Evolutionary conservation across 2,329 filamentous ascomycete genomes (phyloP).

Genomic region (Pyrenophora graminea): DNA sequence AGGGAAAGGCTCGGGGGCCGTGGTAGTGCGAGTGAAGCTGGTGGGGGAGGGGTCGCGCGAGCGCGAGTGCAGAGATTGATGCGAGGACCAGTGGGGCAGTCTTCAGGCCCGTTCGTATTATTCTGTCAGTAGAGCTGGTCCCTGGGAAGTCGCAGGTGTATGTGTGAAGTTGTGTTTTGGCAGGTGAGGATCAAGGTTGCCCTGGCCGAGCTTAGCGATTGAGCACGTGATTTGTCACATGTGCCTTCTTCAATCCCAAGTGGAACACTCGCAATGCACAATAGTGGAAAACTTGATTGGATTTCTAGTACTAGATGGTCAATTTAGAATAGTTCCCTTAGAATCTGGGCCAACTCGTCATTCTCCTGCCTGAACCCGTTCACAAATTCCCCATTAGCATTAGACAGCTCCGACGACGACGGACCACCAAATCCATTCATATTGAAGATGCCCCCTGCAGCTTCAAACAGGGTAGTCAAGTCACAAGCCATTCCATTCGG

Average conservation of each 20-base stretch:
- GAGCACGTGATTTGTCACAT: constrained; percentile 19
- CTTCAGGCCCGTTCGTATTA: not conserved
- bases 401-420: constrained; percentile 41
- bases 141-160: constrained; percentile 4
- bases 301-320: not conserved
- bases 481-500: constrained; percentile 67
- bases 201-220: constrained; percentile 24
- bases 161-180: constrained; percentile 16
- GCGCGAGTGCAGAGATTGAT: constrained; percentile 15
- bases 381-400: constrained; percentile 49
- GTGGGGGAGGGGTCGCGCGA: constrained; percentile 23
- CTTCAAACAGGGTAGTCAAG: constrained; percentile 66
- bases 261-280: no score
- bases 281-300: no score
- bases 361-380: constrained; percentile 61
- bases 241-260: not conserved
- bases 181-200: constrained; percentile 20
- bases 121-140: constrained; percentile 5
- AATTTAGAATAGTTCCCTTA: constrained; percentile 62
- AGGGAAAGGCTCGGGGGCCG: constrained; percentile 12
- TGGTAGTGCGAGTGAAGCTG: constrained; percentile 15
- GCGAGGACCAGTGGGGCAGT: not conserved
- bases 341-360: constrained; percentile 62
- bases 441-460: constrained; percentile 57
- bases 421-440: constrained; percentile 24